Evolutionary conservation across 306 rosid species (phyloP), one percentile per base, ranked within the genome.

Genomic region (Ochetophila trinervis): DNA sequence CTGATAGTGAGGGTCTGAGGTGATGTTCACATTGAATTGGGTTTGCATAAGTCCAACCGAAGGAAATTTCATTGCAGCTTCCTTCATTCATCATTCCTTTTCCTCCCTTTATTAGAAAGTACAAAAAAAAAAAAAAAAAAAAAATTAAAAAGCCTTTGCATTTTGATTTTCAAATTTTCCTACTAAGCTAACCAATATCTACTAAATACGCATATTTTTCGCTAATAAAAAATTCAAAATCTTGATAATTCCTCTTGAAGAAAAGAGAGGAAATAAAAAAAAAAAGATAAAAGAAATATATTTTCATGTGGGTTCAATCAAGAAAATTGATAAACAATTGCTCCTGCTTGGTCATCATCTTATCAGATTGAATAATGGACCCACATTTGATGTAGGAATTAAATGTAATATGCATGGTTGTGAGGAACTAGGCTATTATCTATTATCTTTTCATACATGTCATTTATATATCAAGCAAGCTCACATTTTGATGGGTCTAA

Each of bases 11-110:
- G 32, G 32, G 32, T 27, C 32, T 27, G 32, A 40, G 45, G 45
- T 54, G 50, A 40, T 53, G 60, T 53, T 68, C 58, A 30, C 52
- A 23, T n/a, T 62, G 59, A 49, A 48, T 59, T 47, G 34, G 44
- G 14, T 40, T 40, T 3, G 60, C 15, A 8, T 64, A 30, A 18
- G 53, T 60, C 72, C 52, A 71, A 73, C 66, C 36, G 47, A 34
- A 54, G 70, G 83, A 69, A 78, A 34, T 65, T 78, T 73, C 83
- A 35, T 12, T 37, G 83, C 79, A 69, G 57, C 73, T 78, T 78
- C 73, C 58, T 65, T 40, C 20, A 17, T 73, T 24, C 21, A 22
- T 36, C 42, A 9, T 2, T 3, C 12, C 45, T 8, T 40, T 40
- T 10, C 10, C 12, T 44, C n/a, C 15, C 32, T 47, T 27, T 23